Conservation (phyloP, 1,284 basidiomycete species). For the Microbotryomycetes sp. region DNA sequence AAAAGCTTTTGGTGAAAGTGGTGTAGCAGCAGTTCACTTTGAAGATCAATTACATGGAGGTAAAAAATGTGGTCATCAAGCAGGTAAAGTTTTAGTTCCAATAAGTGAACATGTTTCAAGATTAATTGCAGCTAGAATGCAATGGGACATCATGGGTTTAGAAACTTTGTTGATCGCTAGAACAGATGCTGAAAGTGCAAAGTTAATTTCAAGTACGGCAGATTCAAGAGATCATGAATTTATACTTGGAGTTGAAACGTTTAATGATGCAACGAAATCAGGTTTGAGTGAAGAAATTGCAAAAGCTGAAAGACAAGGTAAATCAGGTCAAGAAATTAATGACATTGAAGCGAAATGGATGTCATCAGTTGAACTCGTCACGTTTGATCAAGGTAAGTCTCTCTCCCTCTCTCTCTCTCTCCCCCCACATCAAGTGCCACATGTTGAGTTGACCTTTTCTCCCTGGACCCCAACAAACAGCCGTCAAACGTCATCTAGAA, state of each 20-base stretch:
- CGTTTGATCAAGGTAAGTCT: conserved; percentile 69
- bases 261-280: conserved; percentile 40
- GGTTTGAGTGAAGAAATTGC: conserved; percentile 63
- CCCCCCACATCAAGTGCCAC: not conserved
- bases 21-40: conserved; percentile 78
- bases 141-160: conserved; percentile 77
- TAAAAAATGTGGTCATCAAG: conserved; percentile 89
- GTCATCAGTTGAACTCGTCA: conserved; percentile 61
- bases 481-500: conserved; percentile 49
- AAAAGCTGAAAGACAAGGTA: conserved; percentile 64
- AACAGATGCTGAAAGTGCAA: conserved; percentile 85
- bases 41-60: conserved; percentile 90
- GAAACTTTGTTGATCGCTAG: conserved; percentile 84
- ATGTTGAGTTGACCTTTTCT: conserved; percentile 1
- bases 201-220: conserved; percentile 74
- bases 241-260: conserved; percentile 58
- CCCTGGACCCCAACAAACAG: conserved; percentile 30
- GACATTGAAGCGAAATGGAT: conserved; percentile 73
- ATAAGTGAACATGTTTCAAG: conserved; percentile 78
- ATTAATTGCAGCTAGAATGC: conserved; percentile 74
- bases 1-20: conserved; percentile 86
- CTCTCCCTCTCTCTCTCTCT: too few species aligned
- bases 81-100: conserved; percentile 88
- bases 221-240: conserved; percentile 66
- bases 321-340: conserved; percentile 64